Base-by-base conservation (phyloP, 768 basidiomycete genomes). In the Boletus insuetus region DNA sequence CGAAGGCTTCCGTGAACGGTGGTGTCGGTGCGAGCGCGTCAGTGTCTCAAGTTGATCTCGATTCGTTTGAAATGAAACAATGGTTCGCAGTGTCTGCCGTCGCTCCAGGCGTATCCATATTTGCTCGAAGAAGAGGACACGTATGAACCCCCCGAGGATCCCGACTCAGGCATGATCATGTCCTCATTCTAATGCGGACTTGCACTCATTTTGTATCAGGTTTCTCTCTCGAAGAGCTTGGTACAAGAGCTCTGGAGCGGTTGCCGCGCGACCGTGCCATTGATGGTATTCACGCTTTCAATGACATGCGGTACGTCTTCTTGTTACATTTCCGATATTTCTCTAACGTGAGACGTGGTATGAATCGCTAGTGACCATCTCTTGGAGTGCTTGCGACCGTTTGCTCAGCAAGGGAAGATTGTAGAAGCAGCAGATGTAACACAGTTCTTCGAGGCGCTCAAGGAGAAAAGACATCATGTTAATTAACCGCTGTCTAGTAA, bases 141-240 rank as follows among this genome's bases (percentile, higher is more conserved):
- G 0, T 93, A 90, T 57, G 87, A 91, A 65, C 89, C 88, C 1
- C 91, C 91, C 4, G 85, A 89, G 63, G 91, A 93, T 69, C 91
- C 91, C 11, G 91, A 94, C 66, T 90, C 85, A 57, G 84, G 91
- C 85, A 55, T n/a, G 56, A 35, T 46, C 2, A 12, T 40, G 9
- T 37, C 5, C 20, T 39, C 4, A 2, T 29, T 22, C 11, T 6
- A 6, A 41, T 45, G 17, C 5, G 4, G n/a, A 12, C 32, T 14
- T 6, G 10, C 8, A 0, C 55, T 38, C 12, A 59, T 41, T 24
- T 32, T 6, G 20, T 51, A 54, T 10, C 41, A 90, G 91, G 82
- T 24, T 73, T 91, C 47, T 89, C 91, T 17, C 72, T 94, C 34
- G 91, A 93, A 67, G 89, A 91, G 65, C 79, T 94, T 6, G 91